Conservation (phyloP, 2,329 filamentous ascomycete genomes). For the Sporothrix inflata region DNA sequence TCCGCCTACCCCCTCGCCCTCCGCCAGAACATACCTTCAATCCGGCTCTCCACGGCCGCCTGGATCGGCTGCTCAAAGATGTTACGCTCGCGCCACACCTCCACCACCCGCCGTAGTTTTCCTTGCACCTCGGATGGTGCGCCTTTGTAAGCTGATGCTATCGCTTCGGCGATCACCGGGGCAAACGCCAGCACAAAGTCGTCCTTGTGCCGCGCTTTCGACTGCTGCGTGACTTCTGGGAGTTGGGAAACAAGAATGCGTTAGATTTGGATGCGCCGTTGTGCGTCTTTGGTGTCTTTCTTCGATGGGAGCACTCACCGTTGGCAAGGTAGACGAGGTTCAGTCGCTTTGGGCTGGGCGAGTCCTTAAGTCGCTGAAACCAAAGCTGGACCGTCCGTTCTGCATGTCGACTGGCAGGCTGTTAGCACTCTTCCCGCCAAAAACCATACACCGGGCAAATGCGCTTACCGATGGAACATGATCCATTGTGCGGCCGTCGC, state of each 20-base stretch:
- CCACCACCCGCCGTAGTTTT: slow-evolving; percentile 85
- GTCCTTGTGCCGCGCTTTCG: slow-evolving; percentile 86
- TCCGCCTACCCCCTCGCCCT: not conserved
- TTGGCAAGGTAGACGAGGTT: slow-evolving; percentile 95
- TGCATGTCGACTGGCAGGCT: slow-evolving; percentile 73
- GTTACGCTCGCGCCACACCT: slow-evolving; percentile 86
- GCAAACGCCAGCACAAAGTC: slow-evolving; percentile 93
- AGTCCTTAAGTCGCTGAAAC: slow-evolving; percentile 87
- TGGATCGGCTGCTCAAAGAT: slow-evolving; percentile 86
- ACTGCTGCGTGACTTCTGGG: slow-evolving; percentile 92
- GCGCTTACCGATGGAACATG: slow-evolving; percentile 91
- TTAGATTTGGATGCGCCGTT: not conserved
- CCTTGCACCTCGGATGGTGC: slow-evolving; percentile 82
- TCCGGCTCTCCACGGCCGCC: slow-evolving; percentile 74
- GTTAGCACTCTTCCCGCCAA: not conserved
- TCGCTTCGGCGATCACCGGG: slow-evolving; percentile 89
- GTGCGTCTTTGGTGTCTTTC: too few species aligned
- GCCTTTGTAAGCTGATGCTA: slow-evolving; percentile 86
- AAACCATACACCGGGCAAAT: too few species aligned
- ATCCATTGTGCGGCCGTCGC: slow-evolving; percentile 98
- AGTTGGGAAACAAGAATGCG: not conserved
- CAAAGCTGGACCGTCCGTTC: slow-evolving; percentile 90
- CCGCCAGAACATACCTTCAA: slow-evolving; percentile 66
- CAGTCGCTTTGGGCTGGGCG: slow-evolving; percentile 79
- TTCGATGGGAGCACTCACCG: slow-evolving; percentile 57